These are phyloP conservation scores for Plasmodium malariae DNA, from an alignment of 169 alveolate genomes.

Conservation along the genomic window DNA sequence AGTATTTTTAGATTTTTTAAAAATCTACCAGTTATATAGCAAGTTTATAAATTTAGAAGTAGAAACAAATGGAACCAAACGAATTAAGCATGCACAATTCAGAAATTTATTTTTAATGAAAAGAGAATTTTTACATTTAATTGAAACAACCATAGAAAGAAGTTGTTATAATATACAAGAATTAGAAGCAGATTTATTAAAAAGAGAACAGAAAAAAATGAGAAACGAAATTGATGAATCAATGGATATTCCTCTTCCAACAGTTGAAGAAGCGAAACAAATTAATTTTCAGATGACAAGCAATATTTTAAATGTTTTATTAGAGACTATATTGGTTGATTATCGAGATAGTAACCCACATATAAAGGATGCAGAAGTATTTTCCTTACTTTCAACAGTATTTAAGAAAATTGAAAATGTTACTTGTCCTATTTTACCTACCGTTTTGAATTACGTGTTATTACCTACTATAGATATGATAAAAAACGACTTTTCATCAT, in stretches of 20 bases:
- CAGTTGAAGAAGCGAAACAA: constrained; percentile 77
- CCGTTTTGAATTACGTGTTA: constrained; percentile 89
- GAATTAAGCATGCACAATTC: constrained; percentile 74
- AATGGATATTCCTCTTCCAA: constrained; percentile 61
- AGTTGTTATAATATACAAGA: constrained; percentile 78
- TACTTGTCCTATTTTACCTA: constrained; percentile 86
- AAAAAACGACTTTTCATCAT: constrained; percentile 92
- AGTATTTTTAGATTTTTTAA: constrained; percentile 73
- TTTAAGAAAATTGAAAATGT: constrained; percentile 83
- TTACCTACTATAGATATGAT: constrained; percentile 92
- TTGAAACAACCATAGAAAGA: constrained; percentile 83
- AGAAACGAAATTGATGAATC: constrained; percentile 68
- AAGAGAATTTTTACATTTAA: constrained; percentile 83
- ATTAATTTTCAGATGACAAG: constrained; percentile 80
- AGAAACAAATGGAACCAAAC: constrained; percentile 80
- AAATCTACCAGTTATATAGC: constrained; percentile 87
- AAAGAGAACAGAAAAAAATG: constrained; percentile 72
- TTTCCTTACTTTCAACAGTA: constrained; percentile 81
- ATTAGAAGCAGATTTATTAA: constrained; percentile 57
- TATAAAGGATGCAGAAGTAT: constrained; percentile 86
- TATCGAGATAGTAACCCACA: constrained; percentile 83
- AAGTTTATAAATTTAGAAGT: constrained; percentile 83
- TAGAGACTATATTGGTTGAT: constrained; percentile 80
- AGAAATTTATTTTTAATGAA: constrained; percentile 78
- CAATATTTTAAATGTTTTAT: constrained; percentile 77